Evolutionary conservation across 345 rosid species (phyloP).

Genomic region (Dipteronia dyeriana): DNA sequence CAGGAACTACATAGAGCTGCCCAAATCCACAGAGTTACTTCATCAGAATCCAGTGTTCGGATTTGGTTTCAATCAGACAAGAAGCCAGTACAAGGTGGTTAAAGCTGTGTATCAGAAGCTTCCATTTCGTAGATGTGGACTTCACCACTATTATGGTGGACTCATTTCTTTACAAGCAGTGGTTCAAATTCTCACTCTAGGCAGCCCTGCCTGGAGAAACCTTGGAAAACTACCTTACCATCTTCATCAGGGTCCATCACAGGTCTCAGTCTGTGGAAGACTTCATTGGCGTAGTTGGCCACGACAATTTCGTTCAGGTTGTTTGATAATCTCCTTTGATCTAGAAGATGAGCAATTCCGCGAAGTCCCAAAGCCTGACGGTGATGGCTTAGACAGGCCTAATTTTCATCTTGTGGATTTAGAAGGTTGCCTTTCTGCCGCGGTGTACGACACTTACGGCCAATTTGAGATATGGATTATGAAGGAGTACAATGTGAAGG

Average conservation of each 20-base stretch:
- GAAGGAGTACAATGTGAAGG: conserved; percentile 28
- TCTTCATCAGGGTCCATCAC: conserved; percentile 7
- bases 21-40: conserved; percentile 26
- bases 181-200: conserved; percentile 42
- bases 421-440: conserved; percentile 28
- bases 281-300: not conserved
- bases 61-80: conserved; percentile 39
- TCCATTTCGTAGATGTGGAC: not conserved
- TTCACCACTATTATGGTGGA: no score
- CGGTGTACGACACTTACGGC: not conserved
- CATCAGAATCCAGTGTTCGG: conserved; percentile 44
- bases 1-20: conserved; percentile 31
- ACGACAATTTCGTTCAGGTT: not conserved
- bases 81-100: conserved; percentile 37
- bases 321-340: conserved; percentile 27
- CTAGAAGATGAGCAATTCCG: conserved; percentile 29
- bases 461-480: conserved; percentile 27
- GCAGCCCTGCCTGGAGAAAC: conserved; percentile 29
- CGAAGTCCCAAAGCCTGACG: conserved; percentile 15
- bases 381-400: not conserved
- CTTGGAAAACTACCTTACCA: conserved; percentile 10
- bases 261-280: conserved; percentile 3
- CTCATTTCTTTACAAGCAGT: conserved; percentile 25
- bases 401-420: conserved; percentile 8
- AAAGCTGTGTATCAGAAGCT: conserved; percentile 35